Evolutionary conservation across 2,329 filamentous ascomycete genomes (phyloP).

Genomic region (Aspergillus unguis): DNA sequence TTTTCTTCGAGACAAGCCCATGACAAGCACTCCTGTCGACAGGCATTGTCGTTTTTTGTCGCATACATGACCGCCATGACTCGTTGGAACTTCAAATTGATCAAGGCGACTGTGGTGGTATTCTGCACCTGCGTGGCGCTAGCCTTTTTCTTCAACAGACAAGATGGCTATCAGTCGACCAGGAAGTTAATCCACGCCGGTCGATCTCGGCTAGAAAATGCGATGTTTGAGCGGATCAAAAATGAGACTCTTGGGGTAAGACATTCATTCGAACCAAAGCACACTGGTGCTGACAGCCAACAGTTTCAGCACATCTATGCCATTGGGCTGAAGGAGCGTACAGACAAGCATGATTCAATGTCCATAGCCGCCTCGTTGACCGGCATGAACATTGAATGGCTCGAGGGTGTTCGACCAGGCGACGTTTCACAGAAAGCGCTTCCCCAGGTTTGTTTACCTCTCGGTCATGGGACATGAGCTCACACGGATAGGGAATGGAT

Average conservation of each 20-base stretch:
- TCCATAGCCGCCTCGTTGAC: constrained; percentile 43
- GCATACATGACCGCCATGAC: constrained; percentile 1
- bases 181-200: constrained; percentile 6
- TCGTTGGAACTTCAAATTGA: constrained; percentile 8
- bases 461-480: background rate
- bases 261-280: background rate
- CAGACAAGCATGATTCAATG: constrained; percentile 51
- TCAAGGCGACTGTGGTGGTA: constrained; percentile 2
- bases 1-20: background rate
- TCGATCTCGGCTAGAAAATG: constrained; percentile 15
- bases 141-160: constrained; percentile 4
- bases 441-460: constrained; percentile 28
- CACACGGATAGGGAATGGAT: constrained; percentile 14
- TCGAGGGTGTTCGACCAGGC: constrained; percentile 44
- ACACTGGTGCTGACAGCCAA: background rate
- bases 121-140: constrained; percentile 8
- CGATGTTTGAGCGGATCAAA: constrained; percentile 20
- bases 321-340: constrained; percentile 47
- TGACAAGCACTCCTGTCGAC: background rate
- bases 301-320: constrained; percentile 48
- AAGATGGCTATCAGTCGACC: constrained; percentile 10
- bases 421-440: constrained; percentile 43
- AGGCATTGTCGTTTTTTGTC: background rate
- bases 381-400: constrained; percentile 44
- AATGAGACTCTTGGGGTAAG: constrained; percentile 30